Percentiles rank a stretch among this genome's conserved stretches.
These are phyloP conservation scores for Hyphopichia khmerensis DNA, from an alignment of 1,139 yeast genomes.

Conservation along the genomic window DNA sequence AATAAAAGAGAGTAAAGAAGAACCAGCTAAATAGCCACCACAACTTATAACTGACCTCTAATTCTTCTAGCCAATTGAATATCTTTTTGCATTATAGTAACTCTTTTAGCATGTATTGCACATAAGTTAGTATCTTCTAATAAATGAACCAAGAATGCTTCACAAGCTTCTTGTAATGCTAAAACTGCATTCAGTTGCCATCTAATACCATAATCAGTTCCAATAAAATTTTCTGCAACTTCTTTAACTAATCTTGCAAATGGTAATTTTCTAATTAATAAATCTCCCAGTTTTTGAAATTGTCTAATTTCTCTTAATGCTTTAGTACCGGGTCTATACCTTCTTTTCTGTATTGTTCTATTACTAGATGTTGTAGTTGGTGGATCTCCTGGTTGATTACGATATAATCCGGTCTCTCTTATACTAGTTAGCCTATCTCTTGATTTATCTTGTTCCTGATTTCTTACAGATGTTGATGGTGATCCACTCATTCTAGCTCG, in stretches of 20 bases:
- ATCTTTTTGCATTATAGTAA: constrained; percentile 92
- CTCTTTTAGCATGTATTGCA: constrained; percentile 91
- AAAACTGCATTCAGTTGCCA: constrained; percentile 90
- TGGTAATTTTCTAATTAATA: constrained; percentile 81
- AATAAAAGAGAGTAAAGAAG: no score
- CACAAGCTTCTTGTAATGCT: constrained; percentile 92
- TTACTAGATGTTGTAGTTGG: constrained; percentile 18
- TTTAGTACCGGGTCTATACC: constrained; percentile 70
- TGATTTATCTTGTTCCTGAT: neutral
- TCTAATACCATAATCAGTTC: constrained; percentile 59
- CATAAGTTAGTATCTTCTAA: constrained; percentile 88
- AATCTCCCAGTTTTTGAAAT: constrained; percentile 76
- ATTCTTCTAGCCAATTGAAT: constrained; percentile 88
- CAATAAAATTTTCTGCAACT: constrained; percentile 69
- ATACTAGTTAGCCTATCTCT: constrained; percentile 3
- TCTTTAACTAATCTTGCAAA: constrained; percentile 85
- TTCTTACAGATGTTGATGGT: no score
- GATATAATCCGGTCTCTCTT: constrained; percentile 36
- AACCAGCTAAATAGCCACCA: no score
- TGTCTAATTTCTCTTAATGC: constrained; percentile 78
- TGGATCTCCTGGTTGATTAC: constrained; percentile 56
- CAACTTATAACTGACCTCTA: constrained; percentile 55
- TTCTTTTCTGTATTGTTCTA: constrained; percentile 33
- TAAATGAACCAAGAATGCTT: constrained; percentile 81
- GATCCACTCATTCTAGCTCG: constrained; percentile 4